Evolutionary conservation across 345 rosid genomes (phyloP).

Genomic region (Limnanthes douglasii): DNA sequence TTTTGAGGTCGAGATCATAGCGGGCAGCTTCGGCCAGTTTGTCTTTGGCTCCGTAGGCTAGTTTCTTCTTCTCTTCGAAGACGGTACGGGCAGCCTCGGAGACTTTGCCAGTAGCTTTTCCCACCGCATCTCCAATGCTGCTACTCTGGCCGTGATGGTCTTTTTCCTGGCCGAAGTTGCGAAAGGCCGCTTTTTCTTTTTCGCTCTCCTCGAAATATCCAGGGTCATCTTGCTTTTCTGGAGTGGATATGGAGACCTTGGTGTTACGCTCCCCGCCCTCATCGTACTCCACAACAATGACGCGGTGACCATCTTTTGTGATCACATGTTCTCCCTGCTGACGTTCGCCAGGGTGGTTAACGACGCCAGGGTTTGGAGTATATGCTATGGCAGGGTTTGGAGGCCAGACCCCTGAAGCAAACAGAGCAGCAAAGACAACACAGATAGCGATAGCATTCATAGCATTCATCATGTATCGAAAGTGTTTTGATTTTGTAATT

Average conservation of each 20-base stretch:
- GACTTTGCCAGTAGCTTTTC: slow-evolving; percentile 14
- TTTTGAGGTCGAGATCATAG: no score
- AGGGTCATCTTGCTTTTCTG: slow-evolving; percentile 3
- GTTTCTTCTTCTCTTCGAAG: slow-evolving; percentile 10
- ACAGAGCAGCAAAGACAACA: no score
- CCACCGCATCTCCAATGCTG: slow-evolving; percentile 6
- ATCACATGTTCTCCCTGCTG: slow-evolving; percentile 26
- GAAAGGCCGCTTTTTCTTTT: slow-evolving; percentile 17
- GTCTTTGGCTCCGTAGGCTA: slow-evolving; percentile 4
- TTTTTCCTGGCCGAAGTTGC: slow-evolving; percentile 18
- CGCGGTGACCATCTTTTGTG: slow-evolving; percentile 51
- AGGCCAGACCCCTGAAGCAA: no score
- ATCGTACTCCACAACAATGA: slow-evolving; percentile 56
- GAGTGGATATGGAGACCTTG: slow-evolving; percentile 40
- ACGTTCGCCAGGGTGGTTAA: not conserved
- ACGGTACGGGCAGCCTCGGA: slow-evolving; percentile 4
- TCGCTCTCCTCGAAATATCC: slow-evolving; percentile 12
- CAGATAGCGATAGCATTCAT: no score
- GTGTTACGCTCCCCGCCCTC: slow-evolving; percentile 42
- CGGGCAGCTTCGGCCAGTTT: not conserved
- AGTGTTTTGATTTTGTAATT: no score
- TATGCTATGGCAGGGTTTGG: no score
- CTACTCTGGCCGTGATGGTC: slow-evolving; percentile 7
- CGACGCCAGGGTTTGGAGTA: slow-evolving; percentile 26
- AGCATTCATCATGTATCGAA: no score